These are phyloP conservation scores for Mycena indigotica DNA, from an alignment of 768 basidiomycete genomes.

Conservation along the genomic window DNA sequence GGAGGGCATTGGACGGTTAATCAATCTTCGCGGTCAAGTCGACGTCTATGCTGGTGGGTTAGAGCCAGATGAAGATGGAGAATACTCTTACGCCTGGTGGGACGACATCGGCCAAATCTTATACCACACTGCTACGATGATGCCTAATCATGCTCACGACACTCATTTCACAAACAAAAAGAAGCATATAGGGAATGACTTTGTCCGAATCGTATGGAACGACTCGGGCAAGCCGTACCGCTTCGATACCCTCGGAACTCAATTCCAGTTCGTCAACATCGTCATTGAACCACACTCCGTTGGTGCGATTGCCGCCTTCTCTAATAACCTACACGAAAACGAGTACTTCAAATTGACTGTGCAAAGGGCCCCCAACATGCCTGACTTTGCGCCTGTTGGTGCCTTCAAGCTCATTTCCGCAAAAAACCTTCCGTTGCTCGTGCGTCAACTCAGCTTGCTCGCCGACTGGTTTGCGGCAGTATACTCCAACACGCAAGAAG, in stretches of 20 bases:
- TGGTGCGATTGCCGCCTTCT: conserved; percentile 82
- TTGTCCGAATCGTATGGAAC: conserved; percentile 96
- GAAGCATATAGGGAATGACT: conserved; percentile 95
- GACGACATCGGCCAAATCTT: conserved; percentile 95
- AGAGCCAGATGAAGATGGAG: conserved; percentile 89
- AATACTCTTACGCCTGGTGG: conserved; percentile 99
- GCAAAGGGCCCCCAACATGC: conserved; percentile 87
- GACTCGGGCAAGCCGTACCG: conserved; percentile 88
- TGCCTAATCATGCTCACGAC: conserved; percentile 79
- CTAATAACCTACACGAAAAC: conserved; percentile 81
- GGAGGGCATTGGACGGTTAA: conserved; percentile 83
- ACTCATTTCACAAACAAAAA: conserved; percentile 84
- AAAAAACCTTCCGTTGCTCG: conserved; percentile 80
- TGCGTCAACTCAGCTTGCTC: conserved; percentile 84
- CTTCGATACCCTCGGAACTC: conserved; percentile 89
- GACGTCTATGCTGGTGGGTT: conserved; percentile 94
- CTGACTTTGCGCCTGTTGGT: conserved; percentile 91
- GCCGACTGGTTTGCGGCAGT: conserved; percentile 91
- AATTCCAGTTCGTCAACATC: conserved; percentile 97
- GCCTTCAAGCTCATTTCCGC: conserved; percentile 94
- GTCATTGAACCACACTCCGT: conserved; percentile 92
- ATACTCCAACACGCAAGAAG: conserved; percentile 71
- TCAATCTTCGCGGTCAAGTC: conserved; percentile 84
- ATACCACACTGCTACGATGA: conserved; percentile 95
- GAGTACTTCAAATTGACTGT: conserved; percentile 96